Evolutionary conservation across 2,329 filamentous ascomycete species (phyloP), one percentile per base, ranked within the genome.

Genomic region (Aspergillus neoniger): DNA sequence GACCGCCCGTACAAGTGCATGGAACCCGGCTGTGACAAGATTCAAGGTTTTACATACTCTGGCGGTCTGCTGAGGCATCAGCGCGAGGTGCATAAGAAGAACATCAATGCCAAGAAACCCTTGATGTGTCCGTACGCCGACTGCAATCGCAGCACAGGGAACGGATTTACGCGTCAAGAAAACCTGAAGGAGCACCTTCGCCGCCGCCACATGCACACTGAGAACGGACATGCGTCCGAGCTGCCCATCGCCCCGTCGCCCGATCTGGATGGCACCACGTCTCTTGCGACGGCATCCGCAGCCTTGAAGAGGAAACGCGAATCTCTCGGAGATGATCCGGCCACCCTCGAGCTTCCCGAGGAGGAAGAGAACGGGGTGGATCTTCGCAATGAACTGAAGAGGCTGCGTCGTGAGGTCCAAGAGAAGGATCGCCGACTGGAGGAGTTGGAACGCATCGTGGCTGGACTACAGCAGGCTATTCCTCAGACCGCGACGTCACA

Each of bases 101-200:
- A 96, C 69, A 91, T 92, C 58, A 92, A 92, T 1, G 91, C 92
- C 9, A 92, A 93, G 74, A 92, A 96, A 64, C 88, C 90, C 2
- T 84, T 96, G 57, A 91, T 91, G 80, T 98, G 94, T 71, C 92
- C 92, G 0, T 90, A 94, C 70, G 77, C 82, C 39, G 92, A 91
- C 72, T 98, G 94, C 83, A 96, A 96, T 75, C 89, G 94, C 39
- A 91, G 92, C 71, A 88, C 86, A 0, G 93, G 92, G 63, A 91
- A 92, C 70, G 92, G 92, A 21, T 98, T 98, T 75, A 96, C 93
- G 8, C 87, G 94, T 53, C 91, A 93, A 71, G 94, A 98, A 78
- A 98, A 98, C 70, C 82, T 97, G 4, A 92, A 94, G 72, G 94
- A 98, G 77, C 94, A 98, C 77, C 81, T 97, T 17, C 90, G 94